phyloP scores from a whole-genome alignment of 1,139 yeast species.

The Suhomyces wounanorum region DNA sequence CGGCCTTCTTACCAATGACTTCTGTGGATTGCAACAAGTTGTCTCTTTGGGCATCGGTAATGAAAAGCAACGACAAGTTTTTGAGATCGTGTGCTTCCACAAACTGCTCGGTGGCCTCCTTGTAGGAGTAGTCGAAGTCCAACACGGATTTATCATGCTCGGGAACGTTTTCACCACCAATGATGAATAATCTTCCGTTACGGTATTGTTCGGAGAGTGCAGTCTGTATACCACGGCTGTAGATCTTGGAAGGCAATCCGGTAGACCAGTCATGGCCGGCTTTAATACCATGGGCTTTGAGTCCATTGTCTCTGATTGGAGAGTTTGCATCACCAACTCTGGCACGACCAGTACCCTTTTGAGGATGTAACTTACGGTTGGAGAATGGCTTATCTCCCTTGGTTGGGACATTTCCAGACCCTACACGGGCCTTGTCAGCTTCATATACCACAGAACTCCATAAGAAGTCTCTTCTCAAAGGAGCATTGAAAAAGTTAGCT shows the following conservation, averaged over 20 bases:
- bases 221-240: conserved; percentile 71
- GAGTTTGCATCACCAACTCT: conserved; percentile 96
- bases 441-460: conserved; percentile 96
- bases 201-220: conserved; percentile 83
- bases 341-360: conserved; percentile 94
- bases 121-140: conserved; percentile 52
- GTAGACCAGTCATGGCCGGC: conserved; percentile 93
- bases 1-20: conserved; percentile 52
- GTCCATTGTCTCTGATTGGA: conserved; percentile 88
- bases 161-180: conserved; percentile 52
- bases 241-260: conserved; percentile 72
- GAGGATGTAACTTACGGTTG: conserved; percentile 78
- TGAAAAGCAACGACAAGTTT: conserved; percentile 63
- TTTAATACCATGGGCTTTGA: conserved; percentile 83
- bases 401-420: conserved; percentile 82
- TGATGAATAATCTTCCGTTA: conserved; percentile 66
- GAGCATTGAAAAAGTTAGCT: conserved; percentile 62
- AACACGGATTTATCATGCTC: conserved; percentile 25
- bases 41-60: conserved; percentile 54
- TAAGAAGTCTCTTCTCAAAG: conserved; percentile 83
- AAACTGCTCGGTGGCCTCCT: conserved; percentile 59
- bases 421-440: conserved; percentile 86
- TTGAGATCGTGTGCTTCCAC: conserved; percentile 56
- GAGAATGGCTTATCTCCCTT: conserved; percentile 88
- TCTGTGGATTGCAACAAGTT: conserved; percentile 58